Evolutionary conservation across 2,329 filamentous ascomycete genomes (phyloP), one percentile per base, ranked within the genome.

Genomic region (Fusarium sp.): DNA sequence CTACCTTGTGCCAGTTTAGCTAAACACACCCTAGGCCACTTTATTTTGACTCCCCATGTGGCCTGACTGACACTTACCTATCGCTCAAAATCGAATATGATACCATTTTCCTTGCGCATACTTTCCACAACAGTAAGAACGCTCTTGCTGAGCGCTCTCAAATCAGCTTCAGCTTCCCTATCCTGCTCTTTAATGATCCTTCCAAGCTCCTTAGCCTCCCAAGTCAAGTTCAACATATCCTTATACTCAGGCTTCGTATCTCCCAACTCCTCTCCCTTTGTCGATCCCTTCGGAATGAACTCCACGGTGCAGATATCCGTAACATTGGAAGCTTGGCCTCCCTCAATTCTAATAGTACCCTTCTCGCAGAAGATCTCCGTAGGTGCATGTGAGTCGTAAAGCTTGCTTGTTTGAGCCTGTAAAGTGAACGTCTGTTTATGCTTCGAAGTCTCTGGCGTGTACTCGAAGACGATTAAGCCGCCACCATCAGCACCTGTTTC

Each of bases 361-460:
- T 70, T 72, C 45, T 72, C 69, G 11, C 62, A 72, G 24, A 65
- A 72, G 12, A 72, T 72, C 29, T 72, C 69, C 1, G 65, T 72
- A 1, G 69, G 69, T 2, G 69, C 69, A n/a, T 46, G 32, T 1
- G 69, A 72, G 5, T 55, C 59, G 18, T 72, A 72, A 3, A 70
- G 43, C 32, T 72, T 72, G 48, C 69, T 72, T 11, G 62, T 61
- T 20, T 48, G 62, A 1, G 55, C 69, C 4, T 69, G 59, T 3
- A 72, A 24, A 2, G 66, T 65, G 11, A 72, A 72, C 4, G n/a
- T 48, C 9, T 63, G 65, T 3, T 43, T 46, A 13, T 72, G 52
- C 16, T 70, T 62, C 1, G 69, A 72, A 3, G 58, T 58, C 11
- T 65, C 47, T 1, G 62, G 15, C 1, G 62, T 60, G 18, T 72